Base-by-base conservation (phyloP, 2,329 filamentous ascomycete species). In the Kalaharituber pfeilii region DNA sequence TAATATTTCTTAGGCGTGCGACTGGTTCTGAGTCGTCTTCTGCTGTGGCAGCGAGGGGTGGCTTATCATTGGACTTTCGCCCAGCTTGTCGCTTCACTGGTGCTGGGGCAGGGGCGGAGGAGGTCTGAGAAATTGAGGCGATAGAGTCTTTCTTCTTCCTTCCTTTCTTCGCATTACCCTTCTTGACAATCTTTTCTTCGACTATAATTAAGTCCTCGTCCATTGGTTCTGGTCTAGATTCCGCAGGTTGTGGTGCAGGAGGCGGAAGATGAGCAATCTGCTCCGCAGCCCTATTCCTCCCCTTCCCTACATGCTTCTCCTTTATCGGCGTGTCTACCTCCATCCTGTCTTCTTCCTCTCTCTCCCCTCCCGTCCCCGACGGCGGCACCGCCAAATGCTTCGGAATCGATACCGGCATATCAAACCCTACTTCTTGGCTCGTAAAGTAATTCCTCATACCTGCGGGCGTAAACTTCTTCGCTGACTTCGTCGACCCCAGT, bases 321-420 rank as follows among this genome's bases (percentile, higher is more conserved):
- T 50, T 57, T 47, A 56, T 58, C 4, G 49, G 30, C 13, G 57
- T 50, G 6, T 28, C 24, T 26, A 51, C 33, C 5, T 20, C n/a
- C 25, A 51, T 51, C 7, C 56, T 42, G 8, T 25, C 26, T 11
- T 54, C 49, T 22, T 47, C 24, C 42, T 28, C 20, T n/a, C 5
- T 25, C 49, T 28, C 52, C 39, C 39, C 44, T 24, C 54, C 44
- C 13, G 27, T 25, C 33, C 44, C 45, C 9, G 52, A 50, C 22
- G 53, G 51, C 18, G 50, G 44, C 25, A 49, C 47, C 5, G 45
- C 28, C n/a, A 60, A 49, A 42, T 61, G 56, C 30, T 52, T 53
- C 27, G 59, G 59, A 9, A 61, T 52, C 8, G 27, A 52, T 5
- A 61, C 54, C 2, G 56, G 59, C 30, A 61, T 50, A 18, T 52